Evolutionary conservation across 75 land plant genomes (phyloP).

Genomic region (Picea sitchensis): DNA sequence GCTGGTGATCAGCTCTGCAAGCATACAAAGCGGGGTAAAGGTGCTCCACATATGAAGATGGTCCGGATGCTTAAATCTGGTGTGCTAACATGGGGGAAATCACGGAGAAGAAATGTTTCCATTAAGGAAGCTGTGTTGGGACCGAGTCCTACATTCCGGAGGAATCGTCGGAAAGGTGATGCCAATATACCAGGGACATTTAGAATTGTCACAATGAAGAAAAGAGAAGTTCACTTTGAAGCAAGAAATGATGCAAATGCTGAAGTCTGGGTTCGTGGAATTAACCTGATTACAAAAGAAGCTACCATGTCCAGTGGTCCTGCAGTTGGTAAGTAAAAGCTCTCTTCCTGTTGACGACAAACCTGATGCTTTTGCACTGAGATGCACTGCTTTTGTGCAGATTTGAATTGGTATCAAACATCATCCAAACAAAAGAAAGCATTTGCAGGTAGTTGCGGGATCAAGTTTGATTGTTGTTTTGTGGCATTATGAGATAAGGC

Average conservation of each 20-base stretch:
- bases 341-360: too few relatives aligned
- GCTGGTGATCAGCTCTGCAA: conserved; percentile 48
- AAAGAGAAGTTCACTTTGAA: conserved; percentile 79
- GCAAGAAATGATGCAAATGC: conserved; percentile 42
- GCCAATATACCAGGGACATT: conserved; percentile 47
- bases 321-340: background rate
- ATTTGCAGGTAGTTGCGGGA: background rate
- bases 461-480: background rate
- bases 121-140: conserved; percentile 63
- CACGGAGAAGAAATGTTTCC: conserved; percentile 52
- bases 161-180: conserved; percentile 57
- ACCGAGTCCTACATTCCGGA: conserved; percentile 39
- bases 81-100: conserved; percentile 59
- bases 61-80: conserved; percentile 49
- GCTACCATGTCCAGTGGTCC: conserved; percentile 12
- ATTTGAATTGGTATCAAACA: background rate
- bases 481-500: background rate
- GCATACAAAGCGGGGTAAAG: conserved; percentile 78
- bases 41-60: conserved; percentile 64
- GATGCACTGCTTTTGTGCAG: background rate
- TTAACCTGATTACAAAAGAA: conserved; percentile 49
- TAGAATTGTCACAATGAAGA: conserved; percentile 49
- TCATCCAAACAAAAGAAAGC: background rate
- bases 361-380: background rate
- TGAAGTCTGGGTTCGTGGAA: conserved; percentile 87